Percentiles rank a stretch among this genome's conserved stretches.
These are phyloP conservation scores for Starmerella roubikii DNA, from an alignment of 805 yeast genomes.

Conservation along the genomic window DNA sequence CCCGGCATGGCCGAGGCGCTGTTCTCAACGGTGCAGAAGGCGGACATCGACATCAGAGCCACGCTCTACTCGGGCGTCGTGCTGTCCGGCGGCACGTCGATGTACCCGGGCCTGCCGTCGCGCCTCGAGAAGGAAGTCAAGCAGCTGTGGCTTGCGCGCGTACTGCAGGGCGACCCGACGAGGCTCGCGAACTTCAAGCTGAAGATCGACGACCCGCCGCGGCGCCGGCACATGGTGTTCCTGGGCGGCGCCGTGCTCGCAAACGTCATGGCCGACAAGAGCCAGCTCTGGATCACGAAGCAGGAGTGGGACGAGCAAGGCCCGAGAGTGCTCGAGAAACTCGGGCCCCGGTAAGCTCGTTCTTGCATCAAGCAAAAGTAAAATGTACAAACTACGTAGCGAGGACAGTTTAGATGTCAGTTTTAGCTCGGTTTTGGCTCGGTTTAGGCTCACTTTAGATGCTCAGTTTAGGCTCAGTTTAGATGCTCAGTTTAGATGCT, in stretches of 20 bases:
- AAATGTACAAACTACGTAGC: neutral
- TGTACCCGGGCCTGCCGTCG: slow-evolving; percentile 97
- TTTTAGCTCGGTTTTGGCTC: too few relatives aligned
- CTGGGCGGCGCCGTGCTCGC: slow-evolving; percentile 98
- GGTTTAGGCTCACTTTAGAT: too few relatives aligned
- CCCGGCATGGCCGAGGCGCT: slow-evolving; percentile 91
- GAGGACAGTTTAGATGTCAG: too few relatives aligned
- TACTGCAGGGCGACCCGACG: slow-evolving; percentile 72
- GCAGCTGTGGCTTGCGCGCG: slow-evolving; percentile 87
- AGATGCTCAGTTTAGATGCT: too few relatives aligned
- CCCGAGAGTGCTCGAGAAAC: slow-evolving; percentile 63
- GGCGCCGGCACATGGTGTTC: slow-evolving; percentile 97
- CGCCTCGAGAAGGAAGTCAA: slow-evolving; percentile 90
- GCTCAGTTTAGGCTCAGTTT: too few relatives aligned
- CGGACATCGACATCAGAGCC: slow-evolving; percentile 86
- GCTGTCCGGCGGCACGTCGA: slow-evolving; percentile 91
- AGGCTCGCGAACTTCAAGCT: slow-evolving; percentile 81
- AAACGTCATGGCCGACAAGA: slow-evolving; percentile 94
- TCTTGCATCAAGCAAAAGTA: neutral
- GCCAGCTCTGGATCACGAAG: slow-evolving; percentile 93
- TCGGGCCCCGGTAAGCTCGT: slow-evolving; percentile 76
- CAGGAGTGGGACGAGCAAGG: slow-evolving; percentile 99
- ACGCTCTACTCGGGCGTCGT: slow-evolving; percentile 85
- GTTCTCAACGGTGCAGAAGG: slow-evolving; percentile 84
- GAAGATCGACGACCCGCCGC: slow-evolving; percentile 94